Evolutionary conservation across 2,329 filamentous ascomycete species (phyloP), one percentile per base, ranked within the genome.

Genomic region (Colletotrichum simmondsii): DNA sequence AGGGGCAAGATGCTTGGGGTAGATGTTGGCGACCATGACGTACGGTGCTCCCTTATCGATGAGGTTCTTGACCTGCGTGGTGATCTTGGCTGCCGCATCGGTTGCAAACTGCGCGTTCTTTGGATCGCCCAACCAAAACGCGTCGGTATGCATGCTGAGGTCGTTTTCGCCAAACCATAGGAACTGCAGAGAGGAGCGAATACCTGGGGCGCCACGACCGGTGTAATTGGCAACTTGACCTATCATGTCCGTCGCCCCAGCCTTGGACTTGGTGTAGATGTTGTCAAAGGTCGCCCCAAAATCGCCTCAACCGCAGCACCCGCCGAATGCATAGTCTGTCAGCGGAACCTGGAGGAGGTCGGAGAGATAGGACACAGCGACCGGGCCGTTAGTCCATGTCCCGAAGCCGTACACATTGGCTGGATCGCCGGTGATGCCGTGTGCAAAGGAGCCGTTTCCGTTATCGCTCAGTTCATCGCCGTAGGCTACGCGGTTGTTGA

Each of bases 231-330:
- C 16, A 46, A 46, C 42, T 10, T 46, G 42, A n/a, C 42, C 42
- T 10, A 46, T 30, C 65, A 68, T 68, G 30, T 68, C 65, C 2
- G 65, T 62, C 16, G 65, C 57, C 3, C 65, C 65, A 22, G 65
- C 65, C 6, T 57, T 57, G 4, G 65, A 68, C 22, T 56, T 62
- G 5, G 65, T 68, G 65, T 68, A 68, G n/a, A 42, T 16, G 30
- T 37, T 68, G 57, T 68, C 65, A 19, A 68, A 61, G 6, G 65
- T 68, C 19, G 65, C 65, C 57, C 65, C 65, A 19, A 68, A 62
- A 7, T 46, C 60, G 57, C 65, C 57, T 7, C 65, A 57, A 19
- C 65, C 65, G 28, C 65, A 68, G 46, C 65, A 68, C 35, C 66
- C 5, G 58, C 42, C 42, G 19, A 46, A 46, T n/a, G 42, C 42